Evolutionary conservation across 2,329 filamentous ascomycete genomes (phyloP).

Genomic region (Lachnellula willkommii): DNA sequence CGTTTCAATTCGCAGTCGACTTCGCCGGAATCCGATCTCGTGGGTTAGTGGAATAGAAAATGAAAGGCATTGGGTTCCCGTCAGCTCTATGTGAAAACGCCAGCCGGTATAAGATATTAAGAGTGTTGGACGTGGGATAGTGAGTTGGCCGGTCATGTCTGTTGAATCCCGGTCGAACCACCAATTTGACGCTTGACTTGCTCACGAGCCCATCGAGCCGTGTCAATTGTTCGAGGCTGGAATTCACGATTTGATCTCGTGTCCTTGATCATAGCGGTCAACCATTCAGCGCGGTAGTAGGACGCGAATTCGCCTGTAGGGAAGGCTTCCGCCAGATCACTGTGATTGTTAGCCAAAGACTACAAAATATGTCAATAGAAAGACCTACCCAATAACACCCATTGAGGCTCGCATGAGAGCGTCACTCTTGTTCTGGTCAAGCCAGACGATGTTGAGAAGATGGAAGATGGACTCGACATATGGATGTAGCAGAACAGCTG

Average conservation of each 20-base stretch:
- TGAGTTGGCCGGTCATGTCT: conserved; percentile 26
- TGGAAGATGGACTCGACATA: conserved; percentile 84
- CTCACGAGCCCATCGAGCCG: conserved; percentile 93
- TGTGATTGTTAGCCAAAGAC: conserved; percentile 34
- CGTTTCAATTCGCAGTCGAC: conserved; percentile 24
- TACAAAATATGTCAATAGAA: background rate
- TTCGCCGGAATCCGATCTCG: conserved; percentile 24
- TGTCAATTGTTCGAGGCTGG: conserved; percentile 78
- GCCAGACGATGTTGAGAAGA: conserved; percentile 72
- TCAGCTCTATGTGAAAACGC: conserved; percentile 24
- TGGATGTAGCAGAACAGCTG: conserved; percentile 65
- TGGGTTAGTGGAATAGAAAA: conserved; percentile 12
- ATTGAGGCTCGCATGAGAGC: conserved; percentile 87
- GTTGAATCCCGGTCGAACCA: conserved; percentile 36
- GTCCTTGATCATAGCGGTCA: conserved; percentile 85
- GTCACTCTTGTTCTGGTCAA: conserved; percentile 85
- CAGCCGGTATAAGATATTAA: conserved; percentile 22
- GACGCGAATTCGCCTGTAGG: conserved; percentile 80
- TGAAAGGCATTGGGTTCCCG: conserved; percentile 15
- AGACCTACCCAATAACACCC: conserved; percentile 86
- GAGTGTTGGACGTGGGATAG: conserved; percentile 17
- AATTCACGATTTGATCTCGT: conserved; percentile 86
- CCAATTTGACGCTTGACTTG: conserved; percentile 88
- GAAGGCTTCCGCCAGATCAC: conserved; percentile 91
- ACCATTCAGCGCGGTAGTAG: conserved; percentile 86